These are phyloP conservation scores for Ganoderma sinense DNA, from an alignment of 1,284 basidiomycete genomes.

Conservation along the genomic window DNA sequence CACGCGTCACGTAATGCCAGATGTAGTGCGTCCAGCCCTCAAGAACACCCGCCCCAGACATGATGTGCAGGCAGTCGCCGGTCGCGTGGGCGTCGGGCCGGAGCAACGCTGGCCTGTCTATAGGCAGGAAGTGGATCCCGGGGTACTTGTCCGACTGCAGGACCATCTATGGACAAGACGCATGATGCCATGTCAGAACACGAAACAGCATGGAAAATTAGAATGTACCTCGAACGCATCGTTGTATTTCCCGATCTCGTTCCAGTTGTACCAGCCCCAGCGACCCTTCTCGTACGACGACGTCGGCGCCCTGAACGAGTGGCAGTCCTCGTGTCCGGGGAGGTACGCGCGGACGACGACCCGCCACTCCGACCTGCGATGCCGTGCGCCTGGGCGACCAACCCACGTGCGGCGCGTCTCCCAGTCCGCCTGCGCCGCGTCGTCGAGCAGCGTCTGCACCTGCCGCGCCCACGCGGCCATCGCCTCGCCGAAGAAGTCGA, in stretches of 20 bases:
- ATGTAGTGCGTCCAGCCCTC: conserved; percentile 79
- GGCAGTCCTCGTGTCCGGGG: conserved; percentile 71
- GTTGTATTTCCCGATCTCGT: conserved; percentile 63
- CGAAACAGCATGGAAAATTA: background rate
- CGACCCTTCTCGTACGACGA: conserved; percentile 48
- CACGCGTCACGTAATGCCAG: conserved; percentile 64
- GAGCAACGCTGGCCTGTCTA: conserved; percentile 64
- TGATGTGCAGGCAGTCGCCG: conserved; percentile 70
- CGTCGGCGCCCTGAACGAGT: conserved; percentile 52
- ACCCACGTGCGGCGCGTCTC: conserved; percentile 24
- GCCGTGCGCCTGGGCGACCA: conserved; percentile 19
- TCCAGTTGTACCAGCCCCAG: conserved; percentile 70
- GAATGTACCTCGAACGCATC: conserved; percentile 56
- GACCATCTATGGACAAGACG: conserved; percentile 31
- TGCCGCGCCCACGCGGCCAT: conserved; percentile 60
- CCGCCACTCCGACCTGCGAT: conserved; percentile 40
- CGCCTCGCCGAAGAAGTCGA: conserved; percentile 61
- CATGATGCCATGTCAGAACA: background rate
- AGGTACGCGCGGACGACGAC: conserved; percentile 66
- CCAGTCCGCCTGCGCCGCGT: conserved; percentile 12
- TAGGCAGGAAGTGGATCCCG: conserved; percentile 63
- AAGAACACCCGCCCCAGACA: conserved; percentile 67
- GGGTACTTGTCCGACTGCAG: conserved; percentile 53
- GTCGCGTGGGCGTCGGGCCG: conserved; percentile 70
- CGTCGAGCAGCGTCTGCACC: conserved; percentile 52